Percentiles rank a stretch among this genome's conserved stretches.
These are phyloP conservation scores for Chalciporus pseudorubinellus DNA, from an alignment of 768 basidiomycete genomes.

Conservation along the genomic window DNA sequence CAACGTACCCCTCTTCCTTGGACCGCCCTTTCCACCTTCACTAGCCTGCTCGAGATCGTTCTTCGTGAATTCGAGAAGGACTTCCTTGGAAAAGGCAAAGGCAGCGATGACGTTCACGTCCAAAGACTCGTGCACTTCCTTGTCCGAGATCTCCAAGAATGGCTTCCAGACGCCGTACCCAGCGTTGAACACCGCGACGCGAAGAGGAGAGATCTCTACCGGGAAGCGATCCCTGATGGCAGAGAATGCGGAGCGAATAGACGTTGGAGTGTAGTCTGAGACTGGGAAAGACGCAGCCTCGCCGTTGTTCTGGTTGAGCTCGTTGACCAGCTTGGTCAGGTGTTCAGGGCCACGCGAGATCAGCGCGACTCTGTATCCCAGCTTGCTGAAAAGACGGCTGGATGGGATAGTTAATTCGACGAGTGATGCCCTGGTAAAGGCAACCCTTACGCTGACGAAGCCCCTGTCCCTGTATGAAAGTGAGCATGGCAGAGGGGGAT, in stretches of 20 bases:
- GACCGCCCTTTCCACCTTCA: conserved; percentile 35
- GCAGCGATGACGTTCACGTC: conserved; percentile 56
- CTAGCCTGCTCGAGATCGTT: conserved; percentile 44
- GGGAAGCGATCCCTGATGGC: conserved; percentile 46
- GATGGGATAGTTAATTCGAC: neutral
- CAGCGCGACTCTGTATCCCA: conserved; percentile 66
- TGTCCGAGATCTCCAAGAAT: conserved; percentile 61
- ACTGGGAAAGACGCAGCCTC: conserved; percentile 58
- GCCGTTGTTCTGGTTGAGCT: conserved; percentile 57
- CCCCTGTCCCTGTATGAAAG: conserved; percentile 48
- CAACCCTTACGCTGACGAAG: conserved; percentile 50
- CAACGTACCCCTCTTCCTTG: conserved; percentile 60
- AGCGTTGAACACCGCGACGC: conserved; percentile 64
- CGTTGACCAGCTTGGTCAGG: conserved; percentile 50
- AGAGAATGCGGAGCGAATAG: conserved; percentile 49
- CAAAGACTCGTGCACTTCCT: conserved; percentile 50
- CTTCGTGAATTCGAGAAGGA: conserved; percentile 56
- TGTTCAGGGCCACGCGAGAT: conserved; percentile 55
- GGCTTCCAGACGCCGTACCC: conserved; percentile 59
- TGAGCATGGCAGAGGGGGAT: neutral
- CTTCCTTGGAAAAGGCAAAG: conserved; percentile 62
- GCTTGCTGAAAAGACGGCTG: conserved; percentile 58
- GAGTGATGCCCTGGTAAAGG: neutral
- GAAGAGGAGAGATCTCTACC: conserved; percentile 48
- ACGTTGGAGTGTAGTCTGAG: conserved; percentile 46